Base-by-base conservation (phyloP, 768 basidiomycete genomes). In the Suillus variegatus region DNA sequence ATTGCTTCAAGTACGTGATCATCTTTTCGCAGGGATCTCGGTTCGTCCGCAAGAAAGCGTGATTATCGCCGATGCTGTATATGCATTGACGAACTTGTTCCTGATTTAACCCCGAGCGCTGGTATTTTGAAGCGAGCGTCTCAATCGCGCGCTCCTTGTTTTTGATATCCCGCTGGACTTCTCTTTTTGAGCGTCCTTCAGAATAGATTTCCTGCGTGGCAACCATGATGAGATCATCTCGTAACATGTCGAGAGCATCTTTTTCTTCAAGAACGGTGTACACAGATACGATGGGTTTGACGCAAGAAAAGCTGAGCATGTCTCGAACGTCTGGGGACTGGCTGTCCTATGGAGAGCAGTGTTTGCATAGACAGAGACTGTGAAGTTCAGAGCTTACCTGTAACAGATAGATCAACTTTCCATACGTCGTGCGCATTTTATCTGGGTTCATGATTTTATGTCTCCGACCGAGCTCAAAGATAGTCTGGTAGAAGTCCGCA, bases 371-470 rank as follows among this genome's bases (percentile, higher is more conserved):
- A 32, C 52, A n/a, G 32, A 18, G n/a, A 12, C 7, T 25, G 28
- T 3, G 40, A 18, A 16, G 54, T 44, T 6, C 20, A 38, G 16
- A 58, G 72, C 81, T 68, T 67, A 90, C 91, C 85, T 93, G 91
- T 41, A 94, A 83, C 63, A 94, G 79, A 75, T 94, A 94, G 41
- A 94, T 88, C 65, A 94, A 78, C 72, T 94, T 94, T 12, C 93
- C 93, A 66, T 95, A 95, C 9, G 91, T 94, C 36, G 90, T 88
- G 32, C 93, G 85, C 93, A 94, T 94, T 70, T 94, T 94, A 73
- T 94, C 93, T 0, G 93, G 93, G 70, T 94, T 95, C 91, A 92
- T 93, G 72, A 95, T 94, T 75, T 94, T 94, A 73, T 94, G 91
- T 65, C 93, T 83, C 60, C 92, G 81, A 22, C 93, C 92, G 28